Conservation (phyloP, 345 rosid genomes). For the Streptanthus diversifolius region DNA sequence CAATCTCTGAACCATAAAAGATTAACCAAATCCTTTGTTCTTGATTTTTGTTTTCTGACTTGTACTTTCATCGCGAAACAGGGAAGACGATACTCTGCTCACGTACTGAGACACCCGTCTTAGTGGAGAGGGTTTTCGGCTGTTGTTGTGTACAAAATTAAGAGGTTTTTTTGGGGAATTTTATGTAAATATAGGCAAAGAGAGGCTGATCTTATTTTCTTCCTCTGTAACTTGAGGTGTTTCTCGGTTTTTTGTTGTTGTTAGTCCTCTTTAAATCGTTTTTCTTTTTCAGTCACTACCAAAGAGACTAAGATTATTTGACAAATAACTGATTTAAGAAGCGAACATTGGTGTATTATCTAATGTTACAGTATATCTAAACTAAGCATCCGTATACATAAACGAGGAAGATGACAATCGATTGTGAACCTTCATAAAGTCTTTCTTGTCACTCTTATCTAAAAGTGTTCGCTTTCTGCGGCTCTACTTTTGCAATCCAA, state of each 20-base stretch:
- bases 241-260: background rate
- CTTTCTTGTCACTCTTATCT: no score
- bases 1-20: background rate
- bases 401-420: no score
- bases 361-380: no score
- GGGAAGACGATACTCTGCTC: slow-evolving; percentile 21
- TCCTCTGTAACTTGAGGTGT: background rate
- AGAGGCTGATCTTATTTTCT: background rate
- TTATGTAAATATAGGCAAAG: slow-evolving; percentile 8
- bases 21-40: background rate
- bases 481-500: no score
- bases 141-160: background rate
- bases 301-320: no score
- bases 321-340: no score
- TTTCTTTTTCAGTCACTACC: slow-evolving; percentile 40
- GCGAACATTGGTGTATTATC: no score
- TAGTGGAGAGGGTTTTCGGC: background rate
- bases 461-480: no score
- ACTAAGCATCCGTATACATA: no score
- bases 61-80: slow-evolving; percentile 12
- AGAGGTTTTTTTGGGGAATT: background rate
- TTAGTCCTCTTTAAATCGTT: slow-evolving; percentile 45
- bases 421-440: no score
- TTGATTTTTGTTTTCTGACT: slow-evolving; percentile 16
- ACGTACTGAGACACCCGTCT: background rate